Conservation (phyloP, 768 basidiomycete species). For the Termitomyces sp. region DNA sequence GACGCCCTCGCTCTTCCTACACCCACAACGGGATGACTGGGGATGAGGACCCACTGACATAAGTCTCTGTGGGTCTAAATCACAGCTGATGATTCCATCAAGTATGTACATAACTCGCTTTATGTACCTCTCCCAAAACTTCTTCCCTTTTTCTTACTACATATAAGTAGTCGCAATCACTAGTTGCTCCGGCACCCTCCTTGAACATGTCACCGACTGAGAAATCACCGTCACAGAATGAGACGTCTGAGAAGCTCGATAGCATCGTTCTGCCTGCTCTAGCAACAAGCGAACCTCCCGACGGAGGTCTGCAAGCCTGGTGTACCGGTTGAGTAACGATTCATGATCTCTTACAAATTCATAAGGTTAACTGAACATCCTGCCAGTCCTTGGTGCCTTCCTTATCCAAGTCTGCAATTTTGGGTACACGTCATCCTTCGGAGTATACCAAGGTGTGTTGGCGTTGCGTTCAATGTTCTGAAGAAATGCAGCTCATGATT, state of each 20-base stretch:
- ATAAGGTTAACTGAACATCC: no score
- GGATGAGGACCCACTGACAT: neutral
- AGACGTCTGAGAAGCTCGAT: neutral
- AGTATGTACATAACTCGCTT: neutral
- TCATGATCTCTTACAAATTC: neutral
- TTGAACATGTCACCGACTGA: neutral
- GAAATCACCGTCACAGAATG: neutral
- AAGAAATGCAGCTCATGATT: neutral
- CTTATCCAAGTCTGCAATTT: conserved; percentile 38
- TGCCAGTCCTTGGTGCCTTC: conserved; percentile 8
- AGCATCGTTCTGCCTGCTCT: neutral
- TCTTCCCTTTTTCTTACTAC: neutral
- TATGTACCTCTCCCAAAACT: neutral
- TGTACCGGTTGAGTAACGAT: neutral
- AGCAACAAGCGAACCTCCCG: neutral
- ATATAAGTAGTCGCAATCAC: neutral
- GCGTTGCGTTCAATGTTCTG: fast-evolving
- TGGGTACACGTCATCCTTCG: conserved; percentile 37
- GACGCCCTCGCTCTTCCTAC: neutral
- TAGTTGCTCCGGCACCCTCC: neutral
- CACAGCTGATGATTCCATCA: neutral
- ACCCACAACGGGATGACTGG: neutral
- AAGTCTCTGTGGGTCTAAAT: neutral
- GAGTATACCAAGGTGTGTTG: conserved; percentile 40
- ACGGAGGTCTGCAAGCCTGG: conserved; percentile 3